Evolutionary conservation across 371 early-diverging fungal species (phyloP).

Genomic region (Rhizopus delemar): DNA sequence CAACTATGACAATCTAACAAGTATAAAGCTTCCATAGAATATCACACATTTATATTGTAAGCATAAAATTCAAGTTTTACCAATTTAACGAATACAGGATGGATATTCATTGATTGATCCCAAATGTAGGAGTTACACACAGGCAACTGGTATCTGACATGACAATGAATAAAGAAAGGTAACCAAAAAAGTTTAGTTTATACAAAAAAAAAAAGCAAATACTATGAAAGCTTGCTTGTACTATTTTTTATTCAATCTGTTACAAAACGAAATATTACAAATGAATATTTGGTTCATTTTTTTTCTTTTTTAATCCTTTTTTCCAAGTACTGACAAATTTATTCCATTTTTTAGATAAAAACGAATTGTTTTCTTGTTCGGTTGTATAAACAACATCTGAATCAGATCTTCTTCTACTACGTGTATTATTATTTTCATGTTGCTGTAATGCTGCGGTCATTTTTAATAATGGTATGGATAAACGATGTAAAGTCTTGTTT

Average conservation of each 20-base stretch:
- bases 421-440: not conserved
- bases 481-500: conserved; percentile 16
- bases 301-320: not conserved
- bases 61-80: no score
- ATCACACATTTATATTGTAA: no score
- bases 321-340: conserved; percentile 15
- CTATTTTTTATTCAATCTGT: not conserved
- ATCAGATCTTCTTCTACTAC: conserved; percentile 20
- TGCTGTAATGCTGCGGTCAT: conserved; percentile 10
- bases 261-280: not conserved
- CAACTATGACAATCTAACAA: no score
- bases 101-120: no score
- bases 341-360: conserved; percentile 20
- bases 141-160: no score
- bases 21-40: no score
- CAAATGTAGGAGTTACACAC: no score
- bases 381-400: conserved; percentile 16
- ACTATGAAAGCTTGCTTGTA: no score
- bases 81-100: no score
- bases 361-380: not conserved
- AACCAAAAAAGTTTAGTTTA: no score
- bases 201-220: no score
- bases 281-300: not conserved
- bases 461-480: conserved; percentile 22
- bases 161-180: no score